Percentiles rank a stretch among this genome's conserved stretches.
These are phyloP conservation scores for Globisporangium parvum DNA, from an alignment of 352 stramenopile species.

Conservation along the genomic window DNA sequence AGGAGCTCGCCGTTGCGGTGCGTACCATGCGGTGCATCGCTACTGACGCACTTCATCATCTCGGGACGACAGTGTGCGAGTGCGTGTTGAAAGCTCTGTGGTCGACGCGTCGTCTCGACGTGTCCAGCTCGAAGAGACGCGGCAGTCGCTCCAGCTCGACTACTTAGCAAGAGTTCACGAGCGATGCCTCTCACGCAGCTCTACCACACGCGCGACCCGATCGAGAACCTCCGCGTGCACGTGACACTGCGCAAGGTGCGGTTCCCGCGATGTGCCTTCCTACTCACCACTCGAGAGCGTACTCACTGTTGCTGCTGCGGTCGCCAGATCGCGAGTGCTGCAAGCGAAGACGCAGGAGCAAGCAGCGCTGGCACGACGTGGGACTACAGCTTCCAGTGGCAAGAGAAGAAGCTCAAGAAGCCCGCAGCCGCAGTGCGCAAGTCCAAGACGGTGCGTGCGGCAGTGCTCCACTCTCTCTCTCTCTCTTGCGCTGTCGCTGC, in stretches of 20 bases:
- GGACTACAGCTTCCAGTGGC: conserved; percentile 48
- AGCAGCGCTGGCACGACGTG: conserved; percentile 29
- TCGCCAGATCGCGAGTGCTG: conserved; percentile 3
- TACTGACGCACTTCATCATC: too few relatives aligned
- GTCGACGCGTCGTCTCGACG: not conserved
- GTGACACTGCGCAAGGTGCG: conserved; percentile 59
- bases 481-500: too few relatives aligned
- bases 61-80: not conserved
- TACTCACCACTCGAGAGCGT: not conserved
- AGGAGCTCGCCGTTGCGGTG: too few relatives aligned
- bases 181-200: conserved; percentile 36
- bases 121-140: not conserved
- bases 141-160: not conserved
- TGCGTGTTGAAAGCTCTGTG: not conserved
- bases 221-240: conserved; percentile 55
- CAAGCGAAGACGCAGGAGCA: not conserved
- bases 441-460: conserved; percentile 11
- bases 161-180: not conserved
- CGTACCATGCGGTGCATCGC: too few relatives aligned
- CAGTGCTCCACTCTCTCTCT: not conserved
- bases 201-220: conserved; percentile 72
- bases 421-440: not conserved
- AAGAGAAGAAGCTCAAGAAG: conserved; percentile 32
- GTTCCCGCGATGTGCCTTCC: not conserved
- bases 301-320: not conserved